Percentiles rank a stretch among this genome's conserved stretches.
These are phyloP conservation scores for Kodamaea plutei DNA, from an alignment of 1,139 yeast species.

Conservation along the genomic window DNA sequence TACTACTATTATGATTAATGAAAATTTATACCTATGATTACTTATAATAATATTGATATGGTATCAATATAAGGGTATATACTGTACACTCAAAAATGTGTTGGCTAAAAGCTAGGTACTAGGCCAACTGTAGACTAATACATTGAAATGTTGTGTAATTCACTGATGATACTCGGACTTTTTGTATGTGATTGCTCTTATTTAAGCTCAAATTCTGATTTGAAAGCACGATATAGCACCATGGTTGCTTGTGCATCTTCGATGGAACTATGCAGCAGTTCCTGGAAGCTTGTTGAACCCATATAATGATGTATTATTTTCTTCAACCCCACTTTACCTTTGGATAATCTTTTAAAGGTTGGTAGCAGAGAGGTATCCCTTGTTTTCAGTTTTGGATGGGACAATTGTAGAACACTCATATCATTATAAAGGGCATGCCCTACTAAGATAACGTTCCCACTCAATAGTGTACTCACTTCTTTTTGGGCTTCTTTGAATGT, in stretches of 20 bases:
- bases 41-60: slow-evolving; percentile 6
- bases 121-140: too few relatives aligned
- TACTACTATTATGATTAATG: slow-evolving; percentile 5
- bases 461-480: slow-evolving; percentile 46
- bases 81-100: too few relatives aligned
- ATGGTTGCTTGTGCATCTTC: slow-evolving; percentile 90
- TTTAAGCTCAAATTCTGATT: slow-evolving; percentile 51
- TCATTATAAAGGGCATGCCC: slow-evolving; percentile 89
- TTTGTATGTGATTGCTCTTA: too few relatives aligned
- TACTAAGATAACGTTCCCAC: slow-evolving; percentile 51
- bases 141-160: too few relatives aligned
- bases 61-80: too few relatives aligned
- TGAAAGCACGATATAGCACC: slow-evolving; percentile 64
- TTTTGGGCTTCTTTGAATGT: slow-evolving; percentile 63
- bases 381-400: slow-evolving; percentile 60
- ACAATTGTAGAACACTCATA: slow-evolving; percentile 58
- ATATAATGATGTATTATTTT: slow-evolving; percentile 55
- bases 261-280: slow-evolving; percentile 77
- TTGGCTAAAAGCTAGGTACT: too few relatives aligned
- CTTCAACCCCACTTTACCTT: slow-evolving; percentile 72
- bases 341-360: slow-evolving; percentile 55
- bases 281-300: slow-evolving; percentile 55
- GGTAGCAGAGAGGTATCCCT: slow-evolving; percentile 72
- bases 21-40: slow-evolving; percentile 3
- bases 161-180: too few relatives aligned